phyloP scores from a whole-genome alignment of 768 basidiomycete species.

The Pleurotus citrinopileatus region DNA sequence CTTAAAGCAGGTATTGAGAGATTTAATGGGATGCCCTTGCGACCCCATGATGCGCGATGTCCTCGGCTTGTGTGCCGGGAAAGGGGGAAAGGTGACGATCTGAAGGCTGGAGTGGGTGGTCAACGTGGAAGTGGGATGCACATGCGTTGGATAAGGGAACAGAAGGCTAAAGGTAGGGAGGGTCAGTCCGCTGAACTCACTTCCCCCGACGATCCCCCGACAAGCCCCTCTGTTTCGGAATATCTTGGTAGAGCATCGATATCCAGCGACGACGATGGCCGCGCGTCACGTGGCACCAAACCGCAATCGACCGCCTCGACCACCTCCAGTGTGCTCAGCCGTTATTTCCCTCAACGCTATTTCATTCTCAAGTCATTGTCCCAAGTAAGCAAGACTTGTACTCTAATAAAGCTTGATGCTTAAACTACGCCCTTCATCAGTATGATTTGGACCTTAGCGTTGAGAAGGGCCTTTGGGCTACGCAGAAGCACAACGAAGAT shows the following conservation, averaged over 20 bases:
- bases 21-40: constrained; percentile 72
- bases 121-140: constrained; percentile 89
- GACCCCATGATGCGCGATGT: constrained; percentile 70
- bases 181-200: constrained; percentile 16
- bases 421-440: constrained; percentile 32
- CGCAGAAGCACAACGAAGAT: constrained; percentile 89
- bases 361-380: constrained; percentile 91
- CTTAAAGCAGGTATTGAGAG: constrained; percentile 64
- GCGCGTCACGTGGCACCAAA: constrained; percentile 17
- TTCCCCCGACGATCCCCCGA: constrained; percentile 19
- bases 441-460: constrained; percentile 79
- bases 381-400: constrained; percentile 43
- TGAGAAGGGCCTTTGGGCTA: constrained; percentile 82
- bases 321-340: constrained; percentile 73
- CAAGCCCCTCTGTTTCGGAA: constrained; percentile 24
- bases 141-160: constrained; percentile 72
- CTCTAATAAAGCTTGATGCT: not conserved
- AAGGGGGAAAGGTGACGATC: constrained; percentile 77
- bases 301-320: constrained; percentile 76
- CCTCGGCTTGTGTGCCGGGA: constrained; percentile 81
- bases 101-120: constrained; percentile 86
- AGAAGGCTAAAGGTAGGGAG: constrained; percentile 34
- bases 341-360: constrained; percentile 82
- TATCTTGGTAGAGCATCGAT: constrained; percentile 28
- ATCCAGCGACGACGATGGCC: constrained; percentile 40